Evolutionary conservation across 2,329 filamentous ascomycete species (phyloP), one percentile per base, ranked within the genome.

Genomic region (Diaporthe sp.): DNA sequence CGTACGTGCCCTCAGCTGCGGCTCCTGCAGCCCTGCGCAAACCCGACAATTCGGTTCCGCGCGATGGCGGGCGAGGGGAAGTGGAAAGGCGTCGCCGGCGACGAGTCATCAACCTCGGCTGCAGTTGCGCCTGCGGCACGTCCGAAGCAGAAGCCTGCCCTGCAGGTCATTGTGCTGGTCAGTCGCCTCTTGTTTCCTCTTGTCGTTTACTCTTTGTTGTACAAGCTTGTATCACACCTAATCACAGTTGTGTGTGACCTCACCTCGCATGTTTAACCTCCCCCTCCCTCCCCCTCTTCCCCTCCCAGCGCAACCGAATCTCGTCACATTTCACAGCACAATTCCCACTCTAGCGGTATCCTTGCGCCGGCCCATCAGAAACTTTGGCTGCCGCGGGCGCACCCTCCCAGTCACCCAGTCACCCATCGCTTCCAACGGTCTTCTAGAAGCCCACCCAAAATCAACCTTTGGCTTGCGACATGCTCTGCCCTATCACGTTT

Each of bases 111-210:
- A 70, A 68, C 42, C 75, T 68, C 59, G 68, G 53, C 73, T 65
- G 51, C 57, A 46, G 37, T 37, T 75, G 53, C 73, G 37, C 31
- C 53, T 74, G 75, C 72, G 62, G 19, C 72, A 55, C 59, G 69
- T 25, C 68, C 77, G 31, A 77, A 82, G 74, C 68, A 77, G 25
- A 77, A 82, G 73, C 88, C 91, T 82, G 90, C 91, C 55, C 85
- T 95, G 84, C 93, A 95, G 84, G 92, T 95, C 62, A 94, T 95
- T 85, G 88, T 95, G 75, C 84, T 95, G 87, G 93, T 95, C 86
- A 87, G 92, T 89, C 57, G 65, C 10, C 22, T 61, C 55, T 51
- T 31, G 5, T 73, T 72, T 59, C 25, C 37, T 74, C 10, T 15
- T 42, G 51, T 71, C 55, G 72, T 69, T 62, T 62, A n/a, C 57